Evolutionary conservation across 1,284 basidiomycete genomes (phyloP).

Genomic region (Microbotryomycetes sp.): DNA sequence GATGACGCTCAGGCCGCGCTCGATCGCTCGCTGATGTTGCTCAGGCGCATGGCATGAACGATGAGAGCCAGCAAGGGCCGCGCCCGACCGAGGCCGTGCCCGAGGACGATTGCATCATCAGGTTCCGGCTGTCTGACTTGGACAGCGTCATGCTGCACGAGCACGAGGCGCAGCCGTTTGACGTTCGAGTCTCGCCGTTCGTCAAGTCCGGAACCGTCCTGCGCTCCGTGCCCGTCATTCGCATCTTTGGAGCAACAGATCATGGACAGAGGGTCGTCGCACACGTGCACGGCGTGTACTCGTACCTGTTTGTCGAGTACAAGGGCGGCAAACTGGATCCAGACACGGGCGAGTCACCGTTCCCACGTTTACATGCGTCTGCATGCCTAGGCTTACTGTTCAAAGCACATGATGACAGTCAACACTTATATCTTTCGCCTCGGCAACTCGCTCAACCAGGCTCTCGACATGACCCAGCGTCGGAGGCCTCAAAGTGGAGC

Average conservation of each 20-base stretch:
- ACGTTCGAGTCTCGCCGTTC: slow-evolving; percentile 1
- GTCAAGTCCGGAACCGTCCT: not conserved
- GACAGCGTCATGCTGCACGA: slow-evolving; percentile 12
- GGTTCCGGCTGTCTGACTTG: slow-evolving; percentile 16
- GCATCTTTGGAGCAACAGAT: slow-evolving; percentile 80
- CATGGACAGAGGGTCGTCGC: slow-evolving; percentile 70
- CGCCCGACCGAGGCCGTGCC: not conserved
- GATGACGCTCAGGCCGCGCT: not conserved
- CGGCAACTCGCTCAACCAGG: slow-evolving; percentile 64
- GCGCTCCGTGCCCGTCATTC: slow-evolving; percentile 62
- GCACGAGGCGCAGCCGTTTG: not conserved
- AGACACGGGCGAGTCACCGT: slow-evolving; percentile 43
- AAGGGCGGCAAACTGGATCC: slow-evolving; percentile 51
- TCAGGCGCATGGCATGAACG: not conserved
- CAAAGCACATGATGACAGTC: slow-evolving; percentile 46
- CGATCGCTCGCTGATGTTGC: not conserved
- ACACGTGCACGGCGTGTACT: slow-evolving; percentile 68
- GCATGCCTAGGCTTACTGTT: not conserved
- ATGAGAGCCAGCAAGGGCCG: not conserved
- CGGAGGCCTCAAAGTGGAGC: slow-evolving; percentile 49
- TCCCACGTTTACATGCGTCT: not conserved
- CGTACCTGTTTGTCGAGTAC: slow-evolving; percentile 51
- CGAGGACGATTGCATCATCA: slow-evolving; percentile 9
- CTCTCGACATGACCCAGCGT: slow-evolving; percentile 63
- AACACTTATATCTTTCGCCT: slow-evolving; percentile 60